Evolutionary conservation across 352 stramenopile species (phyloP).

Genomic region (Globisporangium cystogenes): DNA sequence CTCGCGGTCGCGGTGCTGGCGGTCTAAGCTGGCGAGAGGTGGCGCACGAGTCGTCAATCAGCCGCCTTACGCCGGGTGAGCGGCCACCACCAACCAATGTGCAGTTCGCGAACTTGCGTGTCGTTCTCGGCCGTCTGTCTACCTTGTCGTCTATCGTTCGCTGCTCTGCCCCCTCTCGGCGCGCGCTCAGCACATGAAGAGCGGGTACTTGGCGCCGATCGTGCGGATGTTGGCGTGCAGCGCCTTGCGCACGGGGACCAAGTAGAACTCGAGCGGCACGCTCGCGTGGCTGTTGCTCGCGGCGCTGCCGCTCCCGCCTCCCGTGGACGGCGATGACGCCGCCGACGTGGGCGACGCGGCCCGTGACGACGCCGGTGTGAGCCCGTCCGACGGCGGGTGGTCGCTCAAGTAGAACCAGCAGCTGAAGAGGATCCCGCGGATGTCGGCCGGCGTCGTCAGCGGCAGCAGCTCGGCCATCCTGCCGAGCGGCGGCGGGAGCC

Average conservation of each 20-base stretch:
- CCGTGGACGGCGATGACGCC: conserved; percentile 30
- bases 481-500: conserved; percentile 51
- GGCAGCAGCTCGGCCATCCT: conserved; percentile 57
- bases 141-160: not conserved
- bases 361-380: conserved; percentile 35
- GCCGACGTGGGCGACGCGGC: conserved; percentile 41
- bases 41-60: too few species aligned
- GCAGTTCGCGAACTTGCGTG: not conserved
- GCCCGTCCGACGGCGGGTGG: conserved; percentile 41
- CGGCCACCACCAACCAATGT: not conserved
- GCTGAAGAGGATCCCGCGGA: conserved; percentile 73
- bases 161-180: not conserved
- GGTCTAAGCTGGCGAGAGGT: not conserved
- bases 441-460: conserved; percentile 58
- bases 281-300: conserved; percentile 16
- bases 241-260: conserved; percentile 69
- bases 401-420: conserved; percentile 83
- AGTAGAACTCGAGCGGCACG: conserved; percentile 69
- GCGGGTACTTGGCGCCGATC: conserved; percentile 63
- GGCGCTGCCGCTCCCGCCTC: conserved; percentile 3
- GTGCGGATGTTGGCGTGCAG: conserved; percentile 73
- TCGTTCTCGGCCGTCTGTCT: not conserved
- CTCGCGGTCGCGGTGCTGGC: not conserved
- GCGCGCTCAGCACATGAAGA: conserved; percentile 59
- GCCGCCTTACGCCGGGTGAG: too few species aligned